Evolutionary conservation across 139 green algal genomes (phyloP), one percentile per base, ranked within the genome.

Genomic region (Chlamydomonas eustigma): DNA sequence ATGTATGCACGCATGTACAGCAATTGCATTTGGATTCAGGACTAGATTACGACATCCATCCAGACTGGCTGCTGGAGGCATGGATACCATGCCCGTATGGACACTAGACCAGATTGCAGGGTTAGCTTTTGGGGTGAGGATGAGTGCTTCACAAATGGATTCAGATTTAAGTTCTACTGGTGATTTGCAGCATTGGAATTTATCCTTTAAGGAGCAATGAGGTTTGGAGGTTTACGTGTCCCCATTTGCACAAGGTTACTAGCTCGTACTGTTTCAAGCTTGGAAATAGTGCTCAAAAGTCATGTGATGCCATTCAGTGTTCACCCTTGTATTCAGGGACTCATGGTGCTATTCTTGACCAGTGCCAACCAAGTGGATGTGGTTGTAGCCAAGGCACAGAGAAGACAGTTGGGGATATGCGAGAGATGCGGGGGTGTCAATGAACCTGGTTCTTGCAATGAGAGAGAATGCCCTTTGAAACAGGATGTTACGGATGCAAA

Each of bases 101-200:
- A 95, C 91, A 3, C 76, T 94, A 36, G 91, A 95, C 50, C 91
- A 95, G 71, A 90, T 91, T 38, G 90, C 88, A 5, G 90, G 90
- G 0, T 82, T 95, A 18, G 87, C 81, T 0, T 95, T 95, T 76
- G 90, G 87, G 78, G 90, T 93, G 71, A 78, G 82, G 72, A 12
- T 30, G 3, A 22, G 4, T 51, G 4, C 31, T 3, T 5, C 24
- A 44, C 64, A 76, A 50, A 8, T 32, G 28, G n/a, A n/a, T n/a
- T n/a, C n/a, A n/a, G n/a, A n/a, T n/a, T n/a, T n/a, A n/a, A n/a
- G n/a, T n/a, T n/a, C n/a, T n/a, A n/a, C n/a, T n/a, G n/a, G n/a
- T n/a, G n/a, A n/a, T n/a, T n/a, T n/a, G n/a, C n/a, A n/a, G n/a
- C n/a, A n/a, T n/a, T n/a, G n/a, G n/a, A n/a, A n/a, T n/a, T n/a